phyloP scores from a whole-genome alignment of 2,329 filamentous ascomycete genomes.

The Fusarium abutilonis region DNA sequence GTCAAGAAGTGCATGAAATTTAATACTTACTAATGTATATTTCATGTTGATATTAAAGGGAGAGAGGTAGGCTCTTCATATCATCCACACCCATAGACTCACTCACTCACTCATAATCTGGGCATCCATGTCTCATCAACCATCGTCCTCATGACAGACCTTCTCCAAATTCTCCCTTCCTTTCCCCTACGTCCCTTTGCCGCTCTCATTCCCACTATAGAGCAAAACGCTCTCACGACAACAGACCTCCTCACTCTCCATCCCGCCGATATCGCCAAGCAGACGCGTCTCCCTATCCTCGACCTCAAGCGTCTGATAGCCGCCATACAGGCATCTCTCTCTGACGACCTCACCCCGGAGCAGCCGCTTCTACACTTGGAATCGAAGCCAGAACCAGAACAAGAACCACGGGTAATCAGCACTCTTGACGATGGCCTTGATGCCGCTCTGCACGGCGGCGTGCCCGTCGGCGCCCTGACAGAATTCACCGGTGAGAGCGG shows the following conservation, averaged over 20 bases:
- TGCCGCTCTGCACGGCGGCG: conserved; percentile 74
- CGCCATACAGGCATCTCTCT: conserved; percentile 73
- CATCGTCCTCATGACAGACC: conserved; percentile 76
- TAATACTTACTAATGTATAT: neutral
- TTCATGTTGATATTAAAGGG: neutral
- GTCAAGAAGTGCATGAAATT: neutral
- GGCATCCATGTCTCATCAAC: conserved; percentile 22
- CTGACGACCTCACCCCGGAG: conserved; percentile 63
- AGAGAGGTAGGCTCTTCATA: neutral
- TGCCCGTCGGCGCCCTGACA: conserved; percentile 82
- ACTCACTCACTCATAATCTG: neutral
- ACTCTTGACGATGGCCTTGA: conserved; percentile 83
- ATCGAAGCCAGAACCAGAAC: conserved; percentile 5
- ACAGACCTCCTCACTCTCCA: conserved; percentile 88
- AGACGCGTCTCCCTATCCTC: conserved; percentile 81
- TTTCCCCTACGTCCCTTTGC: conserved; percentile 78
- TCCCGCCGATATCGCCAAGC: conserved; percentile 82
- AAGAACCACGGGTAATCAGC: conserved; percentile 65
- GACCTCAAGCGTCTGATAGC: conserved; percentile 80
- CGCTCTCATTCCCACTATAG: conserved; percentile 80
- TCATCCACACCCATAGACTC: neutral
- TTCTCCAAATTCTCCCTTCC: conserved; percentile 81
- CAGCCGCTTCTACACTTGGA: conserved; percentile 37
- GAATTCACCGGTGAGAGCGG: conserved; percentile 95
- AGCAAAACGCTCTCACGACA: conserved; percentile 79